A percentile compares a stretch with the other conserved stretches of the same genome.
Evolutionary conservation across 2,329 filamentous ascomycete genomes (phyloP).

Genomic region (Pestalotiopsis sp.): DNA sequence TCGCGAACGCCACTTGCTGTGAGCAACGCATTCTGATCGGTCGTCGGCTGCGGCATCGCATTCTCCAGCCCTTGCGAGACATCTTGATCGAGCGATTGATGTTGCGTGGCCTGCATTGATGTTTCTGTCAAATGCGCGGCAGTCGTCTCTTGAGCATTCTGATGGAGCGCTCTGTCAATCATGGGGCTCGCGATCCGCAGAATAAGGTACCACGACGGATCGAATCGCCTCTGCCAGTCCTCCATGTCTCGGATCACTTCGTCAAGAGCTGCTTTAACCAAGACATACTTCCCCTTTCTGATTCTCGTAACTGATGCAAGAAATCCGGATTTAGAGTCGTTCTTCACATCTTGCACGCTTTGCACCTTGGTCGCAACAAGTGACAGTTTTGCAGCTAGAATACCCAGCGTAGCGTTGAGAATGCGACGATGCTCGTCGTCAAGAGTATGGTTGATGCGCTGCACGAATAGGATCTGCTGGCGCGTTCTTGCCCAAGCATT

Average conservation of each 20-base stretch:
- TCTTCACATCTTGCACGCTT: not conserved
- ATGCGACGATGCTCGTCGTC: not conserved
- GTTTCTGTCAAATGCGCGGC: not conserved
- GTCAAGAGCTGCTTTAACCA: not conserved
- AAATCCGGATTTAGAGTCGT: not conserved
- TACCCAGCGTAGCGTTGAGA: not conserved
- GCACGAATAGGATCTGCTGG: not conserved
- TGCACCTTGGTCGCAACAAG: not conserved
- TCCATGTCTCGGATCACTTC: not conserved
- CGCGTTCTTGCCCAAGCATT: not conserved
- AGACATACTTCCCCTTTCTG: not conserved
- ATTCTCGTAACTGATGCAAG: not conserved
- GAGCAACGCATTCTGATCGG: not conserved
- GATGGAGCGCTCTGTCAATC: not conserved
- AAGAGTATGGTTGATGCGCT: not conserved
- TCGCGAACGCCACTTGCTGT: not conserved
- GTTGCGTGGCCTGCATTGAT: not conserved
- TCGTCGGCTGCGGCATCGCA: not conserved
- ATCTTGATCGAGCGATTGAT: not conserved
- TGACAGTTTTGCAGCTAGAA: not conserved
- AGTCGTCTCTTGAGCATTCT: not conserved
- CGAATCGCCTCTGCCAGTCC: not conserved
- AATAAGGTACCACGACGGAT: conserved; percentile 13
- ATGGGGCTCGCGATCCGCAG: not conserved
- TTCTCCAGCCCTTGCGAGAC: not conserved